phyloP scores from a whole-genome alignment of 805 yeast genomes.

The Myxozyma geophila region DNA sequence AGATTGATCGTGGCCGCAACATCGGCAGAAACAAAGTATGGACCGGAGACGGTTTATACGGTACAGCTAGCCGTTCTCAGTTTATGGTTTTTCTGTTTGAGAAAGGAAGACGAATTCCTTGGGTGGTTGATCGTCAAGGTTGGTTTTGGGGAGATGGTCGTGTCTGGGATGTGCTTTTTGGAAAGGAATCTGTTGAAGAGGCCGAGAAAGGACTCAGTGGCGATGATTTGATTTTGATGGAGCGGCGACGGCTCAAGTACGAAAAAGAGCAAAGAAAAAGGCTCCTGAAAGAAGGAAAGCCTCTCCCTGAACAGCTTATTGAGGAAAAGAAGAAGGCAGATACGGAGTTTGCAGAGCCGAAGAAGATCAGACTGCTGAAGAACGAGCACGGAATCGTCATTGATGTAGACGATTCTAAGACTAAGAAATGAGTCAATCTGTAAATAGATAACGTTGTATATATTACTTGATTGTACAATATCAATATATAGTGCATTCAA shows the following conservation, averaged over 20 bases:
- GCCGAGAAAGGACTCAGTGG: slow-evolving; percentile 73
- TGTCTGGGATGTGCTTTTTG: slow-evolving; percentile 78
- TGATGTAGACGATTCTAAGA: neutral
- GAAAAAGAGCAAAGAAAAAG: slow-evolving; percentile 6
- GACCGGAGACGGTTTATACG: slow-evolving; percentile 88
- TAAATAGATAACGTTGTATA: neutral
- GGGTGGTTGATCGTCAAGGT: slow-evolving; percentile 83
- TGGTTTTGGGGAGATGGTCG: slow-evolving; percentile 94
- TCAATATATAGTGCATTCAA: neutral
- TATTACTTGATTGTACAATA: neutral
- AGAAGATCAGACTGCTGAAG: neutral
- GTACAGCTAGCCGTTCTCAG: slow-evolving; percentile 73
- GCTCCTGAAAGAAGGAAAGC: neutral
- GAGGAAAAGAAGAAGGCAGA: neutral
- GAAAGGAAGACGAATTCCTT: slow-evolving; percentile 58
- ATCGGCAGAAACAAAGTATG: slow-evolving; percentile 63
- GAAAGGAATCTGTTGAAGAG: slow-evolving; percentile 73
- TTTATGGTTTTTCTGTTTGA: slow-evolving; percentile 77
- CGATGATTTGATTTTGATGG: slow-evolving; percentile 53
- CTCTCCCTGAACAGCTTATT: slow-evolving; percentile 3
- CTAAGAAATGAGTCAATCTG: neutral
- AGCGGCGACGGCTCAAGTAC: slow-evolving; percentile 6
- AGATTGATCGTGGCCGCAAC: slow-evolving; percentile 57
- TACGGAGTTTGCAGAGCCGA: neutral
- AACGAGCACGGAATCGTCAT: neutral